Conservation (phyloP, 495 filamentous ascomycete genomes). For the Copromyces sp. region DNA sequence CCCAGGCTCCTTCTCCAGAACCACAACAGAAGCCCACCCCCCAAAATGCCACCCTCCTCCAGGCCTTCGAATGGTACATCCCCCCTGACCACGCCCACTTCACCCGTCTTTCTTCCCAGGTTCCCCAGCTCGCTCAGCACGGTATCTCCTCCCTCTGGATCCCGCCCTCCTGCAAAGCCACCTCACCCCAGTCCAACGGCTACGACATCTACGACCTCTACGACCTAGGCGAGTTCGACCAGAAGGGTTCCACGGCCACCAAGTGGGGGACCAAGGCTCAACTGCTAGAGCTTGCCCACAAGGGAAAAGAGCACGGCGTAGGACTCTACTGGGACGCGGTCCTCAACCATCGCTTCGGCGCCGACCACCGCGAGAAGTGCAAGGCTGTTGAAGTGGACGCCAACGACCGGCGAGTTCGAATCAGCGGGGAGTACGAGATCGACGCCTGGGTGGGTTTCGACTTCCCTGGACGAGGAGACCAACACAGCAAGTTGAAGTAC, state of each 20-base stretch:
- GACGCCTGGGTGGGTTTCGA: constrained; percentile 59
- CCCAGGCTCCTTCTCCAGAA: not conserved
- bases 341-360: constrained; percentile 65
- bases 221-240: constrained; percentile 68
- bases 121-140: constrained; percentile 46
- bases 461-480: constrained; percentile 49
- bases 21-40: constrained; percentile 10
- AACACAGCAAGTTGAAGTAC: constrained; percentile 54
- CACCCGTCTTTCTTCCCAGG: constrained; percentile 43
- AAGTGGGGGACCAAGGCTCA: constrained; percentile 67
- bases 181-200: constrained; percentile 53
- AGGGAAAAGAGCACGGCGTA: constrained; percentile 43
- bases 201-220: constrained; percentile 73
- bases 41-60: constrained; percentile 53
- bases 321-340: constrained; percentile 67
- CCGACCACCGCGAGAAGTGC: constrained; percentile 52
- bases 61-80: constrained; percentile 69
- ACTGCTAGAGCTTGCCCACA: constrained; percentile 40
- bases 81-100: constrained; percentile 56
- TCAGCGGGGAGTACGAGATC: constrained; percentile 53
- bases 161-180: constrained; percentile 60
- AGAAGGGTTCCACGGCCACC: constrained; percentile 53
- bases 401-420: constrained; percentile 44
- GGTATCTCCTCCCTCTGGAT: constrained; percentile 63
- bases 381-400: constrained; percentile 52